Conservation (phyloP, 495 filamentous ascomycete species). For the Glutinoglossum americanum region DNA sequence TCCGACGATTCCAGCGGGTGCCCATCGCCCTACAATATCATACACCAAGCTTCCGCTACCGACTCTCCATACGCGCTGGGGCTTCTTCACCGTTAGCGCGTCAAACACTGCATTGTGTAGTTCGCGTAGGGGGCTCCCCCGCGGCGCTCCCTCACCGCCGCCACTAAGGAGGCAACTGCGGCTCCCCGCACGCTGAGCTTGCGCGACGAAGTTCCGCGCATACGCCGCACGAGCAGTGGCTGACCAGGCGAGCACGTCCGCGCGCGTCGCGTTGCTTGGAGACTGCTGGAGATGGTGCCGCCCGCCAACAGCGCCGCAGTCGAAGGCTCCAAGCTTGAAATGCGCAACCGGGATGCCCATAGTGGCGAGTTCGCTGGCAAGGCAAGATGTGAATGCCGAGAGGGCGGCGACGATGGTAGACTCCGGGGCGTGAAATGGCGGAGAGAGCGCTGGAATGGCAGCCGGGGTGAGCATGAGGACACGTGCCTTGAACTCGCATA, state of each 20-base stretch:
- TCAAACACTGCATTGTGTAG: constrained; percentile 79
- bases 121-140: constrained; percentile 47
- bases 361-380: constrained; percentile 53
- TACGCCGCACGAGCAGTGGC: constrained; percentile 28
- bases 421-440: constrained; percentile 70
- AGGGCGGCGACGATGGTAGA: constrained; percentile 56
- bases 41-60: constrained; percentile 68
- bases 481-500: constrained; percentile 31
- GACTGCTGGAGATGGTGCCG: constrained; percentile 6
- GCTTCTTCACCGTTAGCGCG: constrained; percentile 37
- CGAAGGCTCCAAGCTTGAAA: constrained; percentile 73
- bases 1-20: constrained; percentile 53
- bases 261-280: constrained; percentile 18
- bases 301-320: constrained; percentile 24
- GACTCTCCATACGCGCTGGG: constrained; percentile 36
- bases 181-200: constrained; percentile 19
- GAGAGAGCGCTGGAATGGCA: constrained; percentile 62
- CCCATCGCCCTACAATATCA: constrained; percentile 65
- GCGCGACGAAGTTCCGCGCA: constrained; percentile 32
- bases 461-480: constrained; percentile 68
- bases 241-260: constrained; percentile 46
- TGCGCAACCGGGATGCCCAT: constrained; percentile 60
- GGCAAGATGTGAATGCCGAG: constrained; percentile 51
- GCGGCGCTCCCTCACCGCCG: constrained; percentile 23
- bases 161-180: constrained; percentile 21